Conservation (phyloP, 345 rosid species). For the Balakata baccata region DNA sequence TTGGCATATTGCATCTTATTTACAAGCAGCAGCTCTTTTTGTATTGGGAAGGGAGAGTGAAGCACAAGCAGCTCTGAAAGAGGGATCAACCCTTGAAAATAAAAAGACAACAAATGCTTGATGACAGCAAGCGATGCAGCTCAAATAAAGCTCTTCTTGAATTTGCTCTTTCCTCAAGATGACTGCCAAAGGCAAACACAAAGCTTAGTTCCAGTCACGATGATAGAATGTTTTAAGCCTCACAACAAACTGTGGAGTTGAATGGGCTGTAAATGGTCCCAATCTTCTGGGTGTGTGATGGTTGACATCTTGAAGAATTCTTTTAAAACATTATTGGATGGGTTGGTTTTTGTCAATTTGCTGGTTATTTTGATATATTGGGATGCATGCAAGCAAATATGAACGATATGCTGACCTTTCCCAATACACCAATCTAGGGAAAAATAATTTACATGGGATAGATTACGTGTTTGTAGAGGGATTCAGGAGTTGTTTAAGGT, state of each 20-base stretch:
- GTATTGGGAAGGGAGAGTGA: constrained; percentile 64
- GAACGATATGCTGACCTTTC: constrained; percentile 20
- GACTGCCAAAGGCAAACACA: constrained; percentile 16
- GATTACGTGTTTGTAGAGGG: constrained; percentile 40
- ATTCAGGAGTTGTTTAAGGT: constrained; percentile 17
- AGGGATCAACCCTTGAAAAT: constrained; percentile 65
- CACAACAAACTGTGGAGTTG: constrained; percentile 6
- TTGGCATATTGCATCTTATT: constrained; percentile 76
- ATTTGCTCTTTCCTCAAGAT: constrained; percentile 14
- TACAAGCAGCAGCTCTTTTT: constrained; percentile 67
- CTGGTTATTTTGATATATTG: constrained; percentile 7
- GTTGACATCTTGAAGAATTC: constrained; percentile 30
- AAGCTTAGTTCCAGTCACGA: constrained; percentile 8
- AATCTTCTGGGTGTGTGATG: constrained; percentile 15
- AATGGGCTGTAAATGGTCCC: neutral
- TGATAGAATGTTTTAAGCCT: constrained; percentile 13
- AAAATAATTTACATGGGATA: constrained; percentile 23
- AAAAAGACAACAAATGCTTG: constrained; percentile 34
- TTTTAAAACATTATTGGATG: constrained; percentile 27
- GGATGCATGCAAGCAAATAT: neutral
- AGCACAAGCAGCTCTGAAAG: constrained; percentile 60
- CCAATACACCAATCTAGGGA: constrained; percentile 17
- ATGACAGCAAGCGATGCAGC: constrained; percentile 1
- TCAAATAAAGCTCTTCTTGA: constrained; percentile 9
- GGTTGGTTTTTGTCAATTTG: constrained; percentile 26